Percentiles rank a stretch among this genome's conserved stretches.
Conservation (phyloP, 441 rosid genomes). For the Omphalea diandra region DNA sequence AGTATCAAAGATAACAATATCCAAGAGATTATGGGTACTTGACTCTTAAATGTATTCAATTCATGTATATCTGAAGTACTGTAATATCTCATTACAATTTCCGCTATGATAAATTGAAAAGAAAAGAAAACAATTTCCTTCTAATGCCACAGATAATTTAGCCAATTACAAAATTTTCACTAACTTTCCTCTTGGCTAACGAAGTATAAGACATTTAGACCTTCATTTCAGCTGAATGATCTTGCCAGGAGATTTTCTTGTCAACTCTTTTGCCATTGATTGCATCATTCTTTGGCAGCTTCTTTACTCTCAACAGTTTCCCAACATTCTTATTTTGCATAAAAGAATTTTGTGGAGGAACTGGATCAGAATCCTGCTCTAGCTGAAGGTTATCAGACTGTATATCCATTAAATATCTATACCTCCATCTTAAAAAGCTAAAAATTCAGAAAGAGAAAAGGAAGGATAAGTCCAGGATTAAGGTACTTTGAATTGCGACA, state of each 20-base stretch:
- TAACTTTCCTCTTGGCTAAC: neutral
- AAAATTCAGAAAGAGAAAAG: neutral
- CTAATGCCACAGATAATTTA: neutral
- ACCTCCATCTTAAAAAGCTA: slow-evolving; percentile 49
- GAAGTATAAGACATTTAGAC: neutral
- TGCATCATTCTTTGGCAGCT: slow-evolving; percentile 23
- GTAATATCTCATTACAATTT: neutral
- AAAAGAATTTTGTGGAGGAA: slow-evolving; percentile 17
- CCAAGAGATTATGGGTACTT: neutral
- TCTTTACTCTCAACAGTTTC: slow-evolving; percentile 15
- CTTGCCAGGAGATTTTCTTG: slow-evolving; percentile 44
- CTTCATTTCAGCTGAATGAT: slow-evolving; percentile 27
- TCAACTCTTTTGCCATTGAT: slow-evolving; percentile 33
- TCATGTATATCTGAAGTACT: neutral
- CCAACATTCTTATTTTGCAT: slow-evolving; percentile 16
- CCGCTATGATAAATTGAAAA: neutral
- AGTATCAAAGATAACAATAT: neutral
- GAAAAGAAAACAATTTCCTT: neutral
- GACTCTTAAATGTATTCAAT: too few species aligned
- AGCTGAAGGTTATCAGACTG: slow-evolving; percentile 23
- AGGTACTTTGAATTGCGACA: neutral
- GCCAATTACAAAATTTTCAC: neutral
- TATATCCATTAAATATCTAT: slow-evolving; percentile 27
- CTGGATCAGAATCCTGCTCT: slow-evolving; percentile 23
- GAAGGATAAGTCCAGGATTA: neutral